Conservation (phyloP, 345 rosid species). For the Linum usitatissimum region DNA sequence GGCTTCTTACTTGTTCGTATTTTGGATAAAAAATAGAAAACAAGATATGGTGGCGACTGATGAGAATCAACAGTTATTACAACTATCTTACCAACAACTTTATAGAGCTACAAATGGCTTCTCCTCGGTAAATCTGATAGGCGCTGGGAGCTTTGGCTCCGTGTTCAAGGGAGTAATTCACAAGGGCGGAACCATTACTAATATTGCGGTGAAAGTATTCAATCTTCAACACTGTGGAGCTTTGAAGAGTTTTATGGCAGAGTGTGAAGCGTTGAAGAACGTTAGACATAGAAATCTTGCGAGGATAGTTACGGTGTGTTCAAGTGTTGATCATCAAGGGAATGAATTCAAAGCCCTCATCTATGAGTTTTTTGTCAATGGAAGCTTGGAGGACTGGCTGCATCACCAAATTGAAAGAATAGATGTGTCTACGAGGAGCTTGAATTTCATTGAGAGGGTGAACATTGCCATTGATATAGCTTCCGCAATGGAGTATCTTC, state of each 20-base stretch:
- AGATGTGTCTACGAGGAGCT: background rate
- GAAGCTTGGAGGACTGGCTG: constrained; percentile 10
- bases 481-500: constrained; percentile 10
- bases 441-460: background rate
- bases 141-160: constrained; percentile 16
- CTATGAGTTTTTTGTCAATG: constrained; percentile 10
- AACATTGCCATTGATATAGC: constrained; percentile 8
- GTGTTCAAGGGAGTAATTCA: constrained; percentile 10
- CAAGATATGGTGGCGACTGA: background rate
- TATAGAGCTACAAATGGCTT: constrained; percentile 10
- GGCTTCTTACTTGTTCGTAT: background rate
- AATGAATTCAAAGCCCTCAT: constrained; percentile 14
- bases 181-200: background rate
- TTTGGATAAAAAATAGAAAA: constrained; percentile 2
- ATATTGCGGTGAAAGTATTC: constrained; percentile 9
- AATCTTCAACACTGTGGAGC: constrained; percentile 16
- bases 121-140: constrained; percentile 6
- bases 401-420: background rate
- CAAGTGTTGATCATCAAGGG: constrained; percentile 11
- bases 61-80: background rate
- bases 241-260: constrained; percentile 15
- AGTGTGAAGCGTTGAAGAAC: constrained; percentile 13
- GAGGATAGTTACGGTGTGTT: constrained; percentile 8
- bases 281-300: constrained; percentile 13
- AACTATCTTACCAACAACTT: constrained; percentile 5